Base-by-base conservation (phyloP, 805 yeast genomes). In the Myxozyma melibiosi region DNA sequence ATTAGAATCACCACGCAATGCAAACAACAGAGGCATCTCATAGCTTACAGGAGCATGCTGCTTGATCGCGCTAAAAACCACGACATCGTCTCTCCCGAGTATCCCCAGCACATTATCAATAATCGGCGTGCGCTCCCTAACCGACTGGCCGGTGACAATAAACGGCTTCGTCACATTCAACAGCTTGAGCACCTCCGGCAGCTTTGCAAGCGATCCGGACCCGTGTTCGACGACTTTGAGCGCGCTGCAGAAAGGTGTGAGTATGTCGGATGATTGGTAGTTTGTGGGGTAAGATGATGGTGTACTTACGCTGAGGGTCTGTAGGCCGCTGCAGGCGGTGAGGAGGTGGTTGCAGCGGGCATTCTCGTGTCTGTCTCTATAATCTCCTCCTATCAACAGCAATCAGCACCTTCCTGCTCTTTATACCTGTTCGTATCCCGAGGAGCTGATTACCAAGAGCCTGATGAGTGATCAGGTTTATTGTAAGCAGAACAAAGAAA, bases 1-100 rank as follows among this genome's bases (percentile, higher is more conserved):
- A 20, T 22, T 5, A 6, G 11, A 7, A 11, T 20, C 8, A 33
- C 31, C 20, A 20, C 16, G 14, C 2, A 24, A 34, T 4, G 11
- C 22, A 25, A 16, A 46, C 5, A 22, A n/a, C n/a, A 40, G 24
- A 35, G 18, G 22, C 33, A 7, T 3, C 13, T 7, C 2, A n/a
- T 28, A 6, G 3, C 51, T 5, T 50, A 51, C 49, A 14, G 55
- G 55, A 24, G 51, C 47, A 18, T 38, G 56, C 42, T 52, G 51
- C 40, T 31, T 44, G 27, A 52, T 45, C 14, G 20, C 41, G 42
- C 44, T 31, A 27, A 43, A 45, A 2, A 45, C 53, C 5, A 27
- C 53, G 18, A 40, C 16, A 13, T 30, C 45, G 8, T 13, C 30
- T 4, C 20, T 14, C 8, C 34, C 48, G 4, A 53, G 11, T 4